Base-by-base conservation (phyloP, 305 asterid genomes). In the Fraxinus platypoda region DNA sequence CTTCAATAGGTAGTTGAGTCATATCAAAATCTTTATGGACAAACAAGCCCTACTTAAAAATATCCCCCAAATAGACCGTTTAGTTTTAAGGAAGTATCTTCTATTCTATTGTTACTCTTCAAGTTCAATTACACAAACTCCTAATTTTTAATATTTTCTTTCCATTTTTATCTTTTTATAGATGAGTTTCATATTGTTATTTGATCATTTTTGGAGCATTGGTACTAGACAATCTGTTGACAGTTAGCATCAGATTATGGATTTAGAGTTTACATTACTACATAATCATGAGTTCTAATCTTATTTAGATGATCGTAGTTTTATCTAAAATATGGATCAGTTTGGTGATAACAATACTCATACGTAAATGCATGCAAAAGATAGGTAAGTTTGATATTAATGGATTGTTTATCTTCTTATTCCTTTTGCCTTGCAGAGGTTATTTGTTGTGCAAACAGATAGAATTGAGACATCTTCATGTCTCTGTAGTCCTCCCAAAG, bases 401-500 rank as follows among this genome's bases (percentile, higher is more conserved):
- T 28, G 75, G 80, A 71, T 82, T 79, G 82, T 64, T 85, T 83
- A 82, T 82, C 80, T 38, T 78, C 78, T 70, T 59, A 76, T 84
- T 86, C 66, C 81, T 86, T 87, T 85, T 82, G 75, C 81, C 52
- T 89, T 17, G 89, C 97, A 96, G 99, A 90, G 90, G 86, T 84
- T 96, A 88, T 85, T 96, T 88, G 90, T 92, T 79, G 92, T 87
- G 80, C 97, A 90, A 87, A 85, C 85, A 38, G 98, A 96, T 87
- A 88, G 72, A 81, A 84, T 81, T 41, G 97, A 93, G 88, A 93
- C 94, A 72, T 88, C 99, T 71, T 81, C 92, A 78, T 94, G 99
- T 89, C 91, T 96, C 76, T 77, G 92, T 81, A 92, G 84, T 84
- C 98, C 99, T 64, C 85, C 93, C 57, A 88, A 90, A 87, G 98